Base-by-base conservation (phyloP, 2,329 filamentous ascomycete genomes). In the Xylariomycetidae sp. region DNA sequence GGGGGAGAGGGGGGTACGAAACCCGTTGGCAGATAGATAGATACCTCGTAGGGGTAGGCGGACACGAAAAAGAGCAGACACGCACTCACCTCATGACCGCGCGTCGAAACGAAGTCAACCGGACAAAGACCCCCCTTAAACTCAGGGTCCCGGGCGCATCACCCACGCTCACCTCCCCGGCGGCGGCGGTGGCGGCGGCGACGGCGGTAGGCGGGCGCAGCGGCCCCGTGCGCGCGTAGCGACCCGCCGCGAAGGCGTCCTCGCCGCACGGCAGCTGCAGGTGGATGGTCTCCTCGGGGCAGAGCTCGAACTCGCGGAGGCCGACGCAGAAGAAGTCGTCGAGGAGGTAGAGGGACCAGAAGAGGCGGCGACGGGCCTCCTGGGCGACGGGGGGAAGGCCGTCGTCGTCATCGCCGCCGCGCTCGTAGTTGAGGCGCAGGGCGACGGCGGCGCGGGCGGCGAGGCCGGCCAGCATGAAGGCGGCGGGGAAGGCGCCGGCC, bases 291-390 rank as follows among this genome's bases (percentile, higher is more conserved):
- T 64, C 58, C 17, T 58, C 51, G 2, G 57, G 58, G 32, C 57
- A 64, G 12, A 61, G 50, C 39, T 62, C 59, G 29, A 64, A 65
- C 39, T 65, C 61, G 10, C 58, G 50, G 13, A 65, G 46, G 1
- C 62, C 62, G 5, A 63, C 59, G 10, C 60, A 61, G 39, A 63
- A 61, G 38, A 59, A 61, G 28, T 58, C 52, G 33, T 65, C 61
- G 5, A 64, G 50, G 10, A 64, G 42, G 39, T 59, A 64, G 6
- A 65, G 46, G 1, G 58, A 57, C 61, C 62, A 66, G 45, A 60
- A 59, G 8, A 63, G 46, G 6, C 62, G 50, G 2, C 62, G 49
- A 1, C 61, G 55, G 6, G 57, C 54, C 43, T 65, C 62, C 32
- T 61, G 59, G 1, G 58, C 53, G 1, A 56, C 47, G 7, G 47